phyloP scores from a whole-genome alignment of 2,329 filamentous ascomycete species.

The Colletotrichum orchidophilum region DNA sequence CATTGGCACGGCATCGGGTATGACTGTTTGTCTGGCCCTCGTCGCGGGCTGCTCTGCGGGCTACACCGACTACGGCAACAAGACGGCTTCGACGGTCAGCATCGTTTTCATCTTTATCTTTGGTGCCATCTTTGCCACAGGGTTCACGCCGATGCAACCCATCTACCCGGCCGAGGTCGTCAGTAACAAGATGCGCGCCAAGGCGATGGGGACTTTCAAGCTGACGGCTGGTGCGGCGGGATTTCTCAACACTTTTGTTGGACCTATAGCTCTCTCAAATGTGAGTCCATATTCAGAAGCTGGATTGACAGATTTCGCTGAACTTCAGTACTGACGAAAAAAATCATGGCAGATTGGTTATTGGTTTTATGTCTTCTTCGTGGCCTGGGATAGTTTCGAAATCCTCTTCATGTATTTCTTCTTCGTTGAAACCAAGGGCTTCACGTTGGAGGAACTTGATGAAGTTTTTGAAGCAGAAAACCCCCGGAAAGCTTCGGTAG shows the following conservation, averaged over 20 bases:
- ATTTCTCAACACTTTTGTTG: constrained; percentile 46
- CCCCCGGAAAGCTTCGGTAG: constrained; percentile 44
- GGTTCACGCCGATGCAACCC: constrained; percentile 49
- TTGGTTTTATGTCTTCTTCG: constrained; percentile 49
- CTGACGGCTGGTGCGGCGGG: constrained; percentile 48
- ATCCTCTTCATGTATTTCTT: constrained; percentile 37
- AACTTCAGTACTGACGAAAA: constrained; percentile 12
- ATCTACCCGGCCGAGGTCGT: constrained; percentile 50
- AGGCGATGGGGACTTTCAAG: constrained; percentile 45
- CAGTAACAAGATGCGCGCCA: constrained; percentile 49
- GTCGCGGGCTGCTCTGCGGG: constrained; percentile 48
- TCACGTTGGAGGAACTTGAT: constrained; percentile 64
- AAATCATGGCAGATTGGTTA: constrained; percentile 41
- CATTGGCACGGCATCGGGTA: constrained; percentile 47
- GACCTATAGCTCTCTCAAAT: constrained; percentile 40
- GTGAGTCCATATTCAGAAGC: constrained; percentile 36
- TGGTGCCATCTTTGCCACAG: constrained; percentile 44
- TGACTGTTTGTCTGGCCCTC: constrained; percentile 47
- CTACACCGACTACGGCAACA: constrained; percentile 45
- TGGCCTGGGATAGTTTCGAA: constrained; percentile 47
- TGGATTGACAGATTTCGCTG: too few species aligned
- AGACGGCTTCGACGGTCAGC: constrained; percentile 43
- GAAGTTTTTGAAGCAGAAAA: constrained; percentile 58
- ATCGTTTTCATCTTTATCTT: constrained; percentile 52
- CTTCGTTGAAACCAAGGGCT: constrained; percentile 59